Evolutionary conservation across 2,329 filamentous ascomycete genomes (phyloP), one percentile per base, ranked within the genome.

Genomic region (Emydomyces testavorans): DNA sequence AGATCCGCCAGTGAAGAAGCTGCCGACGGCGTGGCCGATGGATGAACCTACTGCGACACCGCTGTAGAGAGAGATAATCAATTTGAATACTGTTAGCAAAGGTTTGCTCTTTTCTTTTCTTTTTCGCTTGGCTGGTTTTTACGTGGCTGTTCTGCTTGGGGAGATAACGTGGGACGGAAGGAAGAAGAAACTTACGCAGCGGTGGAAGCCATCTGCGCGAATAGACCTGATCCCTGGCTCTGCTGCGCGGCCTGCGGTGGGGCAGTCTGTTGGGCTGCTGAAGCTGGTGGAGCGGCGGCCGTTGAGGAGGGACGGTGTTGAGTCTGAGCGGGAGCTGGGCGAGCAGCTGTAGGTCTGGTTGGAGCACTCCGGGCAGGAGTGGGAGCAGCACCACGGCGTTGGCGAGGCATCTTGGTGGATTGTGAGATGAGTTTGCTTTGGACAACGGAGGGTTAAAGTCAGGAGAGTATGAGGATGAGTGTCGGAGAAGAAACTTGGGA

Each of bases 181-280:
- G 3, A 16, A 6, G 2, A 10, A 16, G 46, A 16, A 10, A 81
- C 88, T 73, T 82, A 96, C 90, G 92, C 92, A 67, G 92, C 92
- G 50, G 92, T 98, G 64, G 82, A 88, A 57, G 92, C 92, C 85
- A 98, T 95, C 76, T 96, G 87, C 51, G 87, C 90, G 58, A 98
- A 87, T 8, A 98, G 76, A 54, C 92, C 90, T 4, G 87, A 82
- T 23, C 88, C 85, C 56, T 82, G 75, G 46, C 72, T 69, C 56
- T 32, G 28, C 28, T 74, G 66, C 46, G 69, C 66, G 49, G 72
- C 55, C 46, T 57, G 56, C 34, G 53, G 35, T 10, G 51, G 53
- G 45, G 54, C 46, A 23, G 51, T 50, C 35, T 53, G 31, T 29
- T 57, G 57, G 50, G 55, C 65, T 39, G 65, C 60, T 52, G 68